Evolutionary conservation across 192 early-diverging fungal genomes (phyloP), one percentile per base, ranked within the genome.

Genomic region (Backusella luteola): DNA sequence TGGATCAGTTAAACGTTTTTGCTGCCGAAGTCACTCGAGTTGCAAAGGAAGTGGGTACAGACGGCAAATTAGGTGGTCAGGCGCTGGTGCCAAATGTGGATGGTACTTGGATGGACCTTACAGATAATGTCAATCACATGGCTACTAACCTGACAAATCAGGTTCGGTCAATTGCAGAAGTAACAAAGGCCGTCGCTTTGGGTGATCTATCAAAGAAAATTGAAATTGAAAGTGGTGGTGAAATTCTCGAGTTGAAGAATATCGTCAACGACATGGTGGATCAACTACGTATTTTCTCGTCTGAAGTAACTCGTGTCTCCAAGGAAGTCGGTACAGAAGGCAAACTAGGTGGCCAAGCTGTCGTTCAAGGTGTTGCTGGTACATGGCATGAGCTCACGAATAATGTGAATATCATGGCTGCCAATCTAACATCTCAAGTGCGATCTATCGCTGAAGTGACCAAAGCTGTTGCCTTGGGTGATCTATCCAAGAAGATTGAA

Each of bases 241-340:
- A 89, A 69, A 87, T 89, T 44, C 67, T 87, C 0, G 84, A 32
- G 32, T 32, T 32, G 32, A 32, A 32, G 32, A 32, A 32, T 3
- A 32, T 32, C 2, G 32, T 32, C 87, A 89, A 89, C 71, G 76
- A 76, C 5, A 86, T 89, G 73, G 80, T 84, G 19, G 82, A 86
- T 53, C 85, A 86, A 63, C 67, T 86, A 7, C 73, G 73, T 23
- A 83, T 80, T 5, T 85, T 85, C 76, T 82, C 85, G 7, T 80
- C 81, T 44, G 90, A 94, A 81, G 93, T 92, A 0, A 90, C 90
- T 0, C 89, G 92, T 67, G 90, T 93, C 2, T 90, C 92, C 0
- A 78, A 83, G 2, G 90, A 92, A 76, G 92, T 93, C 32, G 92
- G 92, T 7, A 93, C 90, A 26, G 86, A 90, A 71, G 92, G 92